phyloP scores from a whole-genome alignment of 108 stramenopile species.

The Discostella stelligeroides region DNA sequence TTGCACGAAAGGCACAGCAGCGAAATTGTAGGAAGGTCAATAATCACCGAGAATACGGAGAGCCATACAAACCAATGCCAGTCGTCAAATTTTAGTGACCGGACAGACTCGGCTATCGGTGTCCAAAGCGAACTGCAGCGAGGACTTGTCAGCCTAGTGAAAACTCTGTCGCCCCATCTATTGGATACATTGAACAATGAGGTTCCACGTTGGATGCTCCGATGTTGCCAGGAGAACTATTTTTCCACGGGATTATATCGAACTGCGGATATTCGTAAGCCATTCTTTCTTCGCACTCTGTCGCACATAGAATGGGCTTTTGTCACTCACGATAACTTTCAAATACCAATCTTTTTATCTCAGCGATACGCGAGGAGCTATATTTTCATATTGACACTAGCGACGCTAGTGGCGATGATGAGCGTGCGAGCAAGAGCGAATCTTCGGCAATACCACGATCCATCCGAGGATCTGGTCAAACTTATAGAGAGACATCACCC shows the following conservation, averaged over 20 bases:
- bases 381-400: conserved; percentile 28
- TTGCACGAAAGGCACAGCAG: conserved; percentile 11
- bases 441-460: conserved; percentile 25
- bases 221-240: conserved; percentile 77
- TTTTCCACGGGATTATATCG: conserved; percentile 74
- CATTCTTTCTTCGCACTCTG: background rate
- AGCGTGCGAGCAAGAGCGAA: conserved; percentile 25
- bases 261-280: conserved; percentile 75
- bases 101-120: conserved; percentile 80
- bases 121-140: conserved; percentile 88
- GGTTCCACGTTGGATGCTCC: conserved; percentile 79
- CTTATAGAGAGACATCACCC: conserved; percentile 22
- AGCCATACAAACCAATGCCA: conserved; percentile 15
- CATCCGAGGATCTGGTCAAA: conserved; percentile 26
- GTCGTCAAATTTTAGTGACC: conserved; percentile 41
- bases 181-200: conserved; percentile 62
- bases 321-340: background rate
- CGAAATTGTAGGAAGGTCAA: conserved; percentile 34
- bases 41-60: conserved; percentile 8
- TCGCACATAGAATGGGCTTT: background rate
- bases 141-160: conserved; percentile 67
- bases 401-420: conserved; percentile 25
- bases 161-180: conserved; percentile 67
- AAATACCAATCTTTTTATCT: background rate
- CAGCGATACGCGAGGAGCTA: conserved; percentile 50